Evolutionary conservation across 345 rosid genomes (phyloP).

Genomic region (Hibiscus syriacus): DNA sequence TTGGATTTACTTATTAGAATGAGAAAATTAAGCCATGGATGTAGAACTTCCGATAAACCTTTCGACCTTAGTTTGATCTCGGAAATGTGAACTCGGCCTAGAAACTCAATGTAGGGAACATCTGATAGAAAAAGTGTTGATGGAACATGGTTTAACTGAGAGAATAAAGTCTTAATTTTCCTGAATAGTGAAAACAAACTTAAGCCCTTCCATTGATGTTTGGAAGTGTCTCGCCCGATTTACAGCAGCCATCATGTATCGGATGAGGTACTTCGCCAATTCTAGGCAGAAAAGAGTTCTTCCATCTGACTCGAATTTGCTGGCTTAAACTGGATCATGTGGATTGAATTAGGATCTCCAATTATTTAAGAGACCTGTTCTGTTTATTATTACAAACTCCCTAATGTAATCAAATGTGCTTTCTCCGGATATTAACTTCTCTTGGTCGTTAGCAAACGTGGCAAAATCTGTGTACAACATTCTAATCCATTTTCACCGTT

Average conservation of each 20-base stretch:
- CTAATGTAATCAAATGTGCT: conserved; percentile 64
- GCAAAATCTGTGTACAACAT: conserved; percentile 73
- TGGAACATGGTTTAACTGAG: conserved; percentile 58
- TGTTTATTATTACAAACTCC: conserved; percentile 82
- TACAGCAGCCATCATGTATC: too few relatives aligned
- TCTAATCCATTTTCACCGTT: conserved; percentile 94
- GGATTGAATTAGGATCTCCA: conserved; percentile 86
- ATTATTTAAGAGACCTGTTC: conserved; percentile 69
- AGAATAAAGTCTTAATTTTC: conserved; percentile 47
- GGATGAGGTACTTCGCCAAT: too few relatives aligned
- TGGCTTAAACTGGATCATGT: conserved; percentile 61
- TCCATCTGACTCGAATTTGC: too few relatives aligned
- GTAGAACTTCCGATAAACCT: conserved; percentile 95
- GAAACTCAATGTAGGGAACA: conserved; percentile 59
- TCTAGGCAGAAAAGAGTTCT: too few relatives aligned
- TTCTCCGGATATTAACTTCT: conserved; percentile 50
- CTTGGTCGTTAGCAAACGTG: conserved; percentile 73
- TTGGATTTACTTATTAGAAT: conserved; percentile 62
- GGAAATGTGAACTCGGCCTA: conserved; percentile 80
- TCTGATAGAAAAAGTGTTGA: conserved; percentile 72
- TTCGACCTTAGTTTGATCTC: conserved; percentile 71
- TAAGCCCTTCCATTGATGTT: neutral
- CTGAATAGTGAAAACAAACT: conserved; percentile 36
- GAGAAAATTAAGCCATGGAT: conserved; percentile 95
- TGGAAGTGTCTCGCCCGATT: too few relatives aligned